Base-by-base conservation (phyloP, 2,329 filamentous ascomycete genomes). In the Colletotrichum euphorbiae region DNA sequence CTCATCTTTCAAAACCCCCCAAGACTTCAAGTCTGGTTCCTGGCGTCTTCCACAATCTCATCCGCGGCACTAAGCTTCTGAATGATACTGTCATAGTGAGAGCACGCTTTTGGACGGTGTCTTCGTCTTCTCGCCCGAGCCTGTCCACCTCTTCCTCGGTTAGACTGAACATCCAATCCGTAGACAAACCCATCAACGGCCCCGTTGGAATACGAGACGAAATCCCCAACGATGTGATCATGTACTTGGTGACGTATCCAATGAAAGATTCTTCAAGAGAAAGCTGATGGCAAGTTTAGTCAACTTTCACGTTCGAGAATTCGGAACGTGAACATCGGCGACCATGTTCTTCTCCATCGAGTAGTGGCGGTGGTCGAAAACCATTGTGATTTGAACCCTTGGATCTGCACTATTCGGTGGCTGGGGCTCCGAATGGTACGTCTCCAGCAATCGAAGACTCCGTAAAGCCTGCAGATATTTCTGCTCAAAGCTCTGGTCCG, bases 321-420 rank as follows among this genome's bases (percentile, higher is more conserved):
- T 24, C 5, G 24, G 24, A 24, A 24, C 24, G 33, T 81, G 78
- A 0, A 80, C 75, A 15, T 79, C 76, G 5, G 77, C 48, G 9
- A 74, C 62, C 58, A 76, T 78, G 42, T 77, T 79, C 7, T 74
- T 69, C 2, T 68, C 69, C 1, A 59, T 64, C 2, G 67, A 69
- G 13, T 66, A 68, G n/a, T 76, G 74, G 9, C 62, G 71, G 0
- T 68, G 70, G 2, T 72, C 72, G 7, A 63, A 63, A 9, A 67
- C 19, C 2, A 12, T 3, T 6, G 11, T 31, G 5, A 31, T 21
- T 13, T 61, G 42, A 3, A 7, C 33, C 19, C 8, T 24, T 13
- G 46, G 19, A 19, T 48, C 45, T 2, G 19, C 28, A 28, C 11
- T 21, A 11, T 15, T 31, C 17, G 24, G 9, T 13, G 51, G n/a